phyloP scores from a whole-genome alignment of 2,329 filamentous ascomycete genomes.

The Raffaelea albimanens region DNA sequence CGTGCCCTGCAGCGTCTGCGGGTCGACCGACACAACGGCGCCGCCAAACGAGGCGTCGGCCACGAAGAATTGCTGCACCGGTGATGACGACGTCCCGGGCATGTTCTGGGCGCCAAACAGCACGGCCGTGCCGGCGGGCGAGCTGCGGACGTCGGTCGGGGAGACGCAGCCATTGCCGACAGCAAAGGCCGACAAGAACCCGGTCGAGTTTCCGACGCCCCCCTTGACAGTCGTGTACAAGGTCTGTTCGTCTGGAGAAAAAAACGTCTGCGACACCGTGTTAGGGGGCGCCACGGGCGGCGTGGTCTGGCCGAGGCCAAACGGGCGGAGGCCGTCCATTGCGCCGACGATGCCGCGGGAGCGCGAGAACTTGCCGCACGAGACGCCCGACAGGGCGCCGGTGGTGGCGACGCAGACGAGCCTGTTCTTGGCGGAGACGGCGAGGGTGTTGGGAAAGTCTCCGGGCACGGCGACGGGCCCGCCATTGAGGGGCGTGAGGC shows the following conservation, averaged over 20 bases:
- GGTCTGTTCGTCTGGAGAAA: conserved; percentile 41
- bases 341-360: conserved; percentile 25
- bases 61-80: conserved; percentile 35
- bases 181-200: conserved; percentile 43
- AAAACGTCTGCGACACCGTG: conserved; percentile 51
- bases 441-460: conserved; percentile 43
- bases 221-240: conserved; percentile 53
- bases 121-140: conserved; percentile 43
- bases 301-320: conserved; percentile 44
- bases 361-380: conserved; percentile 30
- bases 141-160: conserved; percentile 30
- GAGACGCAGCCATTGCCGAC: conserved; percentile 28
- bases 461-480: conserved; percentile 32
- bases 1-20: conserved; percentile 22
- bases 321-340: conserved; percentile 33
- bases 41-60: conserved; percentile 51
- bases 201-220: conserved; percentile 46
- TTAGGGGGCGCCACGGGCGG: conserved; percentile 49
- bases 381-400: conserved; percentile 33
- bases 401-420: conserved; percentile 37
- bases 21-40: conserved; percentile 32
- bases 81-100: conserved; percentile 48
- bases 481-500: conserved; percentile 23
- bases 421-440: conserved; percentile 31
- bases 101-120: conserved; percentile 43